A percentile compares a stretch with the other conserved stretches of the same genome.
Conservation (phyloP, 768 basidiomycete genomes). For the Boletus tomentosulus region DNA sequence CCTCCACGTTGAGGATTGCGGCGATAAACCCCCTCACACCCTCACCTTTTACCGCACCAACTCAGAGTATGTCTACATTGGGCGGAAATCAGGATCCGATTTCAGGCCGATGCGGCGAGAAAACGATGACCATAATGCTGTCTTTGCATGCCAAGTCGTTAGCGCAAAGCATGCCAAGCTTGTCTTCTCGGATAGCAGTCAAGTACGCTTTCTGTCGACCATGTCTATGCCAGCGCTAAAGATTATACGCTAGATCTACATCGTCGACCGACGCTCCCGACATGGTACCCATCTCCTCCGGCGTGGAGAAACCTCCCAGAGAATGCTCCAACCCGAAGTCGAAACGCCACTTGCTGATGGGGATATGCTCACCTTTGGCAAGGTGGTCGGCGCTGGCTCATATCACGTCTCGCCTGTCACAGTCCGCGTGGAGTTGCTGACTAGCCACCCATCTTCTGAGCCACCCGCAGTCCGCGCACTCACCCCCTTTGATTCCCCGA, state of each 20-base stretch:
- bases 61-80: conserved; percentile 55
- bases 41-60: conserved; percentile 51
- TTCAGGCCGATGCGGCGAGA: conserved; percentile 36
- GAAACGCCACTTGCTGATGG: conserved; percentile 59
- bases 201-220: conserved; percentile 39
- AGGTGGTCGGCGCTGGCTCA: conserved; percentile 61
- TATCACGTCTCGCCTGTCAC: conserved; percentile 61
- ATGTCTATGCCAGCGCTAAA: conserved; percentile 17
- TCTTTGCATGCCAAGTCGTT: conserved; percentile 75
- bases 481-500: conserved; percentile 25
- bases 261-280: conserved; percentile 69
- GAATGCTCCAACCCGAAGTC: conserved; percentile 49
- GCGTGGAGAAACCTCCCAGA: conserved; percentile 45
- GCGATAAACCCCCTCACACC: conserved; percentile 39
- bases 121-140: conserved; percentile 45
- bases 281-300: conserved; percentile 71
- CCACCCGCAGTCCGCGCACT: conserved; percentile 15
- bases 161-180: conserved; percentile 78
- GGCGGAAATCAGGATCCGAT: conserved; percentile 57
- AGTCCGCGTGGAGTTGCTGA: conserved; percentile 53
- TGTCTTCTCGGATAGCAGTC: conserved; percentile 63
- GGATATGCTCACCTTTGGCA: conserved; percentile 74
- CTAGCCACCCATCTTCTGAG: conserved; percentile 7
- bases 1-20: conserved; percentile 54
- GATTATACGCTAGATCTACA: conserved; percentile 47